Base-by-base conservation (phyloP, 345 rosid species). In the Camelina sativa region DNA sequence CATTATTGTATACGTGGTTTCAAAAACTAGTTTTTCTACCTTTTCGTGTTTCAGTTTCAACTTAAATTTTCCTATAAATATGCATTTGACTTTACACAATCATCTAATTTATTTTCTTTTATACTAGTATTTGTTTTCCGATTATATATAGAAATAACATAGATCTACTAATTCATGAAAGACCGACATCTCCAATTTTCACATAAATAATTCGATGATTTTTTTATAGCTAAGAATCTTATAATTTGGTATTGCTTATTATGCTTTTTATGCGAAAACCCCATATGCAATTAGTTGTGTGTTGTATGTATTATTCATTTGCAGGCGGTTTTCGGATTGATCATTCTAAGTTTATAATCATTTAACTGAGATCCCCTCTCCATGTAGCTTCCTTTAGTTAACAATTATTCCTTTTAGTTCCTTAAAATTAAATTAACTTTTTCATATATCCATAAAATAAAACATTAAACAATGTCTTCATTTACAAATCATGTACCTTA, bases 231-330 rank as follows among this genome's bases (percentile, higher is more conserved):
- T 28, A 28, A 28, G 30, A 28, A 28, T 28, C 30, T 28, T 28
- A 28, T 28, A 28, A 28, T 28, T 34, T 34, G 25, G 11, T 25
- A 22, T 6, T 60, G 25, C 30, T 51, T 19, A 37, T 50, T 51
- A 50, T 59, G 53, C 3, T 37, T 37, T 38, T 16, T 17, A 62
- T 72, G 51, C 52, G 16, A 38, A 62, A 17, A n/a, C n/a, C 63
- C 62, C 76, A 72, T 53, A 72, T 62, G 70, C 46, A 48, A 55
- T 57, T 7, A 34, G 37, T 34, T 34, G 41, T 34, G 41, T 53
- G 57, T 59, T 66, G 67, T 52, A 8, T 64, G 50, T n/a, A 73
- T 73, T 64, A 73, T 73, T 37, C 40, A 37, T 37, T 22, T 61
- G 44, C 55, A 65, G 65, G 72, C 72, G 72, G 72, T 56, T 56